A percentile compares a stretch with the other conserved stretches of the same genome.
Evolutionary conservation across 2,329 filamentous ascomycete species (phyloP).

Genomic region (Drechslerella dactyloides): DNA sequence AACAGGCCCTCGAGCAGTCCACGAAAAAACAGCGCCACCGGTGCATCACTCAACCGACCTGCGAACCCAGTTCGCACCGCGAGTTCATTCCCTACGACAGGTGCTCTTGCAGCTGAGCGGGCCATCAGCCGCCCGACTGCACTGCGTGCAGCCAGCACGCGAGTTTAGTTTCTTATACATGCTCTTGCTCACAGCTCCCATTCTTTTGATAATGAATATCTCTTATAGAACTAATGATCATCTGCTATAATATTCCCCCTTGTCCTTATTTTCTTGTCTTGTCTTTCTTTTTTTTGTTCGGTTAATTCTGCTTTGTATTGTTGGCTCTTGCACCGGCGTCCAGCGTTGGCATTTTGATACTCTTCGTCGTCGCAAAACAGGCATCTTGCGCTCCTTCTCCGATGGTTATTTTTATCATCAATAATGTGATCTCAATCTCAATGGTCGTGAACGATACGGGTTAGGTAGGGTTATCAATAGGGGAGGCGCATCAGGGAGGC

Average conservation of each 20-base stretch:
- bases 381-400: not conserved
- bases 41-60: constrained; percentile 20
- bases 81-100: constrained; percentile 41
- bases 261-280: not conserved
- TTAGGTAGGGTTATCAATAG: constrained; percentile 23
- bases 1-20: constrained; percentile 59
- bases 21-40: constrained; percentile 30
- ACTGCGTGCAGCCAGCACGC: constrained; percentile 49
- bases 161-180: constrained; percentile 19
- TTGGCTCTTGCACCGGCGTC: not conserved
- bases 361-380: not conserved
- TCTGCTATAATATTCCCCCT: not conserved
- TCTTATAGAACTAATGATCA: constrained; percentile 13
- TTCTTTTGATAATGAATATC: not conserved
- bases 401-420: not conserved
- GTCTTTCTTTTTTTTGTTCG: not conserved
- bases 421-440: not conserved
- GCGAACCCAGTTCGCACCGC: constrained; percentile 30
- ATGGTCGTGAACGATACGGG: constrained; percentile 8
- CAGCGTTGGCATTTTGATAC: constrained; percentile 3
- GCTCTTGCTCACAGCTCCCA: constrained; percentile 2
- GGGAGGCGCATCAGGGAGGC: constrained; percentile 22
- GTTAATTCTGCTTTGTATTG: not conserved
- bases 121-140: constrained; percentile 38
- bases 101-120: constrained; percentile 30